phyloP scores from a whole-genome alignment of 805 yeast genomes.

The fission yeast (Schizosaccharomyces pombe) region ASM294v3 CU329670.1:1342001-1342500 shows the following conservation, averaged over 20 bases:
- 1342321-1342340: conserved; percentile 2
- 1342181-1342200: conserved; percentile 29
- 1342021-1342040: conserved; percentile 61
- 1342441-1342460: too few species aligned
- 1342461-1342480: too few species aligned
- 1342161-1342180: conserved; percentile 47
- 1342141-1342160: conserved; percentile 30
- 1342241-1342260: conserved; percentile 2
- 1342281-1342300: conserved; percentile 5
- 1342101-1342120: conserved; percentile 67
- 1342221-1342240: not conserved
- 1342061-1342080: conserved; percentile 76
- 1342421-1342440: not conserved
- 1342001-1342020: conserved; percentile 76
- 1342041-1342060: conserved; percentile 89
- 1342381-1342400: not conserved
- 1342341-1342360: not conserved
- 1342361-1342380: conserved; percentile 5
- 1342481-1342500: too few species aligned
- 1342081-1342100: conserved; percentile 40
- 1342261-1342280: not conserved
- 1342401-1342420: not conserved
- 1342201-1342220: conserved; percentile 28
- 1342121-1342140: conserved; percentile 43
- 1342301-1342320: not conserved